Conservation (phyloP, 306 rosid species). For the Senna siamea region DNA sequence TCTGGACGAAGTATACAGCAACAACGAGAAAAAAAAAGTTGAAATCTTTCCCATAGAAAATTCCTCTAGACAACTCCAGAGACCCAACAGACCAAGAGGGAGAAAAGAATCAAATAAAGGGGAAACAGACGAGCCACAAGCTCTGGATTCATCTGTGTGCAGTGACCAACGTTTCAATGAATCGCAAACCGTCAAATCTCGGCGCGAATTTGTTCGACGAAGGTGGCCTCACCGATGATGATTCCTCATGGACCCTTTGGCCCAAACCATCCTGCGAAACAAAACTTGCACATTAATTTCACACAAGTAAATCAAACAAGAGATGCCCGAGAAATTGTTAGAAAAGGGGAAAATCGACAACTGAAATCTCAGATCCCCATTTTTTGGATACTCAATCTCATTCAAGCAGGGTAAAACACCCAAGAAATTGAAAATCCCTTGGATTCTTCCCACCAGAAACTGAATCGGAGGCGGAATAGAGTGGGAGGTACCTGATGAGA, state of each 20-base stretch:
- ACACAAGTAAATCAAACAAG: background rate
- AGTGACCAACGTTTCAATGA: constrained; percentile 88
- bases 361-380: constrained; percentile 1
- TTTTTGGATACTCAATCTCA: background rate
- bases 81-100: background rate
- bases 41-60: constrained; percentile 26
- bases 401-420: background rate
- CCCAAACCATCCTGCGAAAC: constrained; percentile 36
- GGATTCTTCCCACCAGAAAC: too few relatives aligned
- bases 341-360: background rate
- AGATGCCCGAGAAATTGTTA: background rate
- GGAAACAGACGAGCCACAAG: background rate
- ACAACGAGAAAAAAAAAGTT: background rate
- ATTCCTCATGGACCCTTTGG: constrained; percentile 11
- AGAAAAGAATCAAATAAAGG: background rate
- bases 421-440: background rate
- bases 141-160: constrained; percentile 70
- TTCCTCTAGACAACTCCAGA: constrained; percentile 6
- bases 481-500: constrained; percentile 48
- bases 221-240: constrained; percentile 37
- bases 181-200: constrained; percentile 87
- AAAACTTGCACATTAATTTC: background rate
- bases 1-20: background rate
- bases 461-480: background rate
- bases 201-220: constrained; percentile 76